phyloP scores from a whole-genome alignment of 257 asterid species.

The Cordia subcordata region DNA sequence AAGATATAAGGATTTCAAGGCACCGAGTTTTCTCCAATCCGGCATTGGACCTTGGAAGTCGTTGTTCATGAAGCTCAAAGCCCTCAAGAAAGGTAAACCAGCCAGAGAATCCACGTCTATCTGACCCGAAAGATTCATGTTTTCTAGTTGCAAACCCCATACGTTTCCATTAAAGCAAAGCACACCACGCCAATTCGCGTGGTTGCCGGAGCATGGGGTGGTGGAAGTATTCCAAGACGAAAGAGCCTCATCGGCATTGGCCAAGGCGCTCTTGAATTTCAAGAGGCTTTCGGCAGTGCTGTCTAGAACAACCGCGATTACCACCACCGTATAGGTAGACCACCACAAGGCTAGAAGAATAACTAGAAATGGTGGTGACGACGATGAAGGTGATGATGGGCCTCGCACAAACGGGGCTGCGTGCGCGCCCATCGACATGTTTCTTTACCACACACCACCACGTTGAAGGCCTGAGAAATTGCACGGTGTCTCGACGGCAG shows the following conservation, averaged over 20 bases:
- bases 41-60: slow-evolving; percentile 75
- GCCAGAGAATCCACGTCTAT: slow-evolving; percentile 60
- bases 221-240: slow-evolving; percentile 48
- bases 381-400: slow-evolving; percentile 16
- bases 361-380: background rate
- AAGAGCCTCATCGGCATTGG: slow-evolving; percentile 34
- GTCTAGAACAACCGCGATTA: slow-evolving; percentile 19
- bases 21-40: slow-evolving; percentile 72
- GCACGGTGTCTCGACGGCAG: slow-evolving; percentile 3
- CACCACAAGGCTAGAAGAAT: background rate
- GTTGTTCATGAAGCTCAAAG: slow-evolving; percentile 71
- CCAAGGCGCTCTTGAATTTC: slow-evolving; percentile 49
- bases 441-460: slow-evolving; percentile 11
- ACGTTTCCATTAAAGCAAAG: slow-evolving; percentile 63
- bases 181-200: slow-evolving; percentile 62
- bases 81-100: slow-evolving; percentile 41
- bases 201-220: slow-evolving; percentile 51
- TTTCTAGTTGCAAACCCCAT: slow-evolving; percentile 78
- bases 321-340: background rate
- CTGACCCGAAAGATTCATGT: slow-evolving; percentile 61
- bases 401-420: slow-evolving; percentile 39
- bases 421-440: slow-evolving; percentile 60
- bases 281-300: slow-evolving; percentile 34
- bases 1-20: slow-evolving; percentile 61
- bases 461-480: background rate